Evolutionary conservation across 1,139 yeast species (phyloP), one percentile per base, ranked within the genome.

Genomic region (Lodderomyces pseudojiufengensis): DNA sequence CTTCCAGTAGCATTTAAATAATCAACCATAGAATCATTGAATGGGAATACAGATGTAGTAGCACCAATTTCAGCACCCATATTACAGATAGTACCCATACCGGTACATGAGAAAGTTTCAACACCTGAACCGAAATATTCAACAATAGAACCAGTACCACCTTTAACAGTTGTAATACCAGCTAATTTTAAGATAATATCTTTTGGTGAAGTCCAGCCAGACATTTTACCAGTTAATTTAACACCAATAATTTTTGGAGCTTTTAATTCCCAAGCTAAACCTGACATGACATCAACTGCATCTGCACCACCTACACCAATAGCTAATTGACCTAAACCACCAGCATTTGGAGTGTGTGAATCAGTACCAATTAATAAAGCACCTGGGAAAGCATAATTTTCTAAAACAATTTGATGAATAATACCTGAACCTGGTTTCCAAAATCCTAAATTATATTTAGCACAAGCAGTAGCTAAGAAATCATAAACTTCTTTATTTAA

Each of bases 21-120:
- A 49, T 84, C 85, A 61, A 70, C 80, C 95, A 87, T 87, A 48
- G 95, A 81, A 54, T 80, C 71, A 76, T 87, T 87, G 82, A 88
- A 37, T 68, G 98, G 98, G 95, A 92, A 92, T 49, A 85, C 90
- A 38, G 97, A 92, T 44, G 98, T 92, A 50, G 98, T 90, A 46
- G 97, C 98, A 76, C 98, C 98, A 54, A 90, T 87, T 73, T 90
- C 98, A 52, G 98, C 98, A 80, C 98, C 98, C 98, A 90, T 90
- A 71, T 90, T 90, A 81, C 98, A 90, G 70, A 90, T 92, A 58
- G 98, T 90, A 67, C 95, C 98, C 98, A 90, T 90, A 80, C 98
- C 98, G 48, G 98, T 90, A 73, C 96, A 88, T 35, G 96, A 86
- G 70, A 92, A 85, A 48, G 96, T 82, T 57, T 86, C 83, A 49